phyloP scores from a whole-genome alignment of 495 filamentous ascomycete genomes.

The Hypoxylon perforatum region DNA sequence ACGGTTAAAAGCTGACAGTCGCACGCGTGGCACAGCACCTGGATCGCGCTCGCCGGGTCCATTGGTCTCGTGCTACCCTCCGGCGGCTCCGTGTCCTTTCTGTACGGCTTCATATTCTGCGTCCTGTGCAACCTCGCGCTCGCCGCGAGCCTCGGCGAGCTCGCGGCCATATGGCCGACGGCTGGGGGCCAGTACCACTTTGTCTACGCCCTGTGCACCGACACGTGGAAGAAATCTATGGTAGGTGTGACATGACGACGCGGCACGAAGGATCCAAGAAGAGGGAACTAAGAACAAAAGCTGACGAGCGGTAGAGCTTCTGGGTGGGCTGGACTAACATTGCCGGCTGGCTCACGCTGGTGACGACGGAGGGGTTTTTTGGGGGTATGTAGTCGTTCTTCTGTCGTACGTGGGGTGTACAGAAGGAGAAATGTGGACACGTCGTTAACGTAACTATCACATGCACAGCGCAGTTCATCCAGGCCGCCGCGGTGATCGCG shows the following conservation, averaged over 20 bases:
- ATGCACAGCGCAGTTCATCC: constrained; percentile 46
- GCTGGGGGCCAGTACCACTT: constrained; percentile 66
- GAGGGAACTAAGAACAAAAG: not conserved
- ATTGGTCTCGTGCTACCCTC: constrained; percentile 49
- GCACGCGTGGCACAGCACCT: constrained; percentile 37
- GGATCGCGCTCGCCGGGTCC: constrained; percentile 50
- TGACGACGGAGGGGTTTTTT: constrained; percentile 52
- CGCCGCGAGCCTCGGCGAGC: constrained; percentile 60
- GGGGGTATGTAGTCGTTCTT: constrained; percentile 36
- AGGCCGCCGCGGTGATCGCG: constrained; percentile 48
- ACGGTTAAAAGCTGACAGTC: constrained; percentile 3
- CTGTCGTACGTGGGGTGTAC: not conserved
- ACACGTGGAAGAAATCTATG: constrained; percentile 47
- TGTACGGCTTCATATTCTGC: constrained; percentile 52
- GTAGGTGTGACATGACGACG: constrained; percentile 17
- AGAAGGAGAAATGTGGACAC: not conserved
- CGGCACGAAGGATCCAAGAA: not conserved
- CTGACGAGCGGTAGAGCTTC: constrained; percentile 38
- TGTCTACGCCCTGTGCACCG: constrained; percentile 52
- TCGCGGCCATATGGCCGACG: constrained; percentile 63
- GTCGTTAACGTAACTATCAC: not conserved
- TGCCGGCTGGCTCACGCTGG: constrained; percentile 53
- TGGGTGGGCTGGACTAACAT: constrained; percentile 55
- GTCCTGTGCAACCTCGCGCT: constrained; percentile 56
- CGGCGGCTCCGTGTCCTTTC: constrained; percentile 47